phyloP scores from a whole-genome alignment of 805 yeast genomes.

The Saturnispora kantuleensis region DNA sequence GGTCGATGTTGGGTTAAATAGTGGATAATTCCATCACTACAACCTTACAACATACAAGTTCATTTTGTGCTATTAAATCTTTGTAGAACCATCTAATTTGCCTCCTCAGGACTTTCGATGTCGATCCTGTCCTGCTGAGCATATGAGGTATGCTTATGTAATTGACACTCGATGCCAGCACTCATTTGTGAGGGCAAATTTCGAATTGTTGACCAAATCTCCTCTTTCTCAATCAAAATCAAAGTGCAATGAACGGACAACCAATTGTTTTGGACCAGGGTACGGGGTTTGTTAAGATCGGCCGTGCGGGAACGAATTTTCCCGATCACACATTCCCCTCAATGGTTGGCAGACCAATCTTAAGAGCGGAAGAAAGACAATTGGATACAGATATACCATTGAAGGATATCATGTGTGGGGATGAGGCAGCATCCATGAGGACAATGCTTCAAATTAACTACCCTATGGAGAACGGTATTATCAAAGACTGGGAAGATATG shows the following conservation, averaged over 20 bases:
- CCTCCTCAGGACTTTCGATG: too few relatives aligned
- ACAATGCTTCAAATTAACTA: constrained; percentile 87
- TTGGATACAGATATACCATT: constrained; percentile 53
- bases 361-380: constrained; percentile 90
- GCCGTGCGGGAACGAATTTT: constrained; percentile 93
- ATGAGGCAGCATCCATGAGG: constrained; percentile 86
- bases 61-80: neutral
- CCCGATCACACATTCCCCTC: constrained; percentile 97
- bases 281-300: constrained; percentile 96
- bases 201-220: neutral
- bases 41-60: too few relatives aligned
- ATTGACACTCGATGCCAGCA: too few relatives aligned
- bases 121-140: neutral
- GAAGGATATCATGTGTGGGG: constrained; percentile 96
- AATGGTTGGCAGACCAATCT: constrained; percentile 92
- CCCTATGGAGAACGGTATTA: constrained; percentile 98
- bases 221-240: neutral
- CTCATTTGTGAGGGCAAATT: too few relatives aligned
- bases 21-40: too few relatives aligned
- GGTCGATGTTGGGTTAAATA: constrained; percentile 74
- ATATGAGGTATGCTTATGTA: neutral
- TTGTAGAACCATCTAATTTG: too few relatives aligned
- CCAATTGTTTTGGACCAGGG: constrained; percentile 88
- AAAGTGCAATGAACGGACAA: neutral
- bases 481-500: constrained; percentile 98